Conservation (phyloP, 345 rosid species). For the Rhodamnia rubescens region DNA sequence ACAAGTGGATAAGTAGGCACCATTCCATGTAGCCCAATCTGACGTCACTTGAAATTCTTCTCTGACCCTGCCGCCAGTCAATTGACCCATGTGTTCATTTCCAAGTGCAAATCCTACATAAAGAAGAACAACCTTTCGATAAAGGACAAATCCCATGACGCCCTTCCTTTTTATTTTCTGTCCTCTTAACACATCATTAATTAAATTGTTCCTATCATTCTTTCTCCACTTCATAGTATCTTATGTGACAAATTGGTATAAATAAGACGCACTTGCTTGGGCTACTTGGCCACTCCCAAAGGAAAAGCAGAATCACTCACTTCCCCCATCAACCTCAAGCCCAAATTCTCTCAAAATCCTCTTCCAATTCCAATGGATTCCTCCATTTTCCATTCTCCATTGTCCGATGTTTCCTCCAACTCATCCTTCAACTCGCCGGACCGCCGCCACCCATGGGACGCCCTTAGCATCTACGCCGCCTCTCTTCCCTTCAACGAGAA, state of each 20-base stretch:
- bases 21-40: background rate
- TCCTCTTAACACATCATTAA: background rate
- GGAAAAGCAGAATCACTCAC: background rate
- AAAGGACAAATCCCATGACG: background rate
- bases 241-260: background rate
- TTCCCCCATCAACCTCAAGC: background rate
- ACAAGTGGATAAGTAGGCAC: constrained; percentile 2
- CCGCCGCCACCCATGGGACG: constrained; percentile 24
- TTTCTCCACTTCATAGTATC: background rate
- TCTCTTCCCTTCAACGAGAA: constrained; percentile 84
- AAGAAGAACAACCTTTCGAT: background rate
- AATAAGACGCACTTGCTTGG: background rate
- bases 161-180: background rate
- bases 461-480: constrained; percentile 10
- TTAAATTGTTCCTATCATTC: background rate
- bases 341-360: background rate
- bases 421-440: constrained; percentile 19
- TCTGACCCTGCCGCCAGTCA: constrained; percentile 17
- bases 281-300: background rate
- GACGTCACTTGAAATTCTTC: background rate
- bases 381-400: background rate
- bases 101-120: background rate
- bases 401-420: background rate
- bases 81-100: constrained; percentile 28
- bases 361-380: background rate